Base-by-base conservation (phyloP, 768 basidiomycete genomes). In the Solioccasus polychromus region DNA sequence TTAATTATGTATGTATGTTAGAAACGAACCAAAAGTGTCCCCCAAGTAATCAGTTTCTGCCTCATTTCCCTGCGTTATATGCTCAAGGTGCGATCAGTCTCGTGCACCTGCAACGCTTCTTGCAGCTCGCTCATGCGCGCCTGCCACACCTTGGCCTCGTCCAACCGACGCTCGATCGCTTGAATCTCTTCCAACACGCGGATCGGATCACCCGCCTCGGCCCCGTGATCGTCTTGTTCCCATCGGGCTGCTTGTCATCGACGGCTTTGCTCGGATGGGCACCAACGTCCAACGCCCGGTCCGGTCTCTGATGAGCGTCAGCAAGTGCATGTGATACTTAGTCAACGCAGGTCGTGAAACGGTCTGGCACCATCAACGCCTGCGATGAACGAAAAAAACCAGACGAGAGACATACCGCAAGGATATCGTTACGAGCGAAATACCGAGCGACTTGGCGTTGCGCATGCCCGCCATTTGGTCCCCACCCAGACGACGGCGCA, bases 371-470 rank as follows among this genome's bases (percentile, higher is more conserved):
- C 10, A 10, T 1, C 32, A 34, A 19, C 23, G 19, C n/a, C n/a
- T n/a, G n/a, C n/a, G n/a, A 25, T 4, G 20, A 9, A 11, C n/a
- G 12, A 32, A 1, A 32, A 26, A 31, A 44, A 25, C 18, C 23
- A 28, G 4, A 8, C 2, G 19, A 7, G n/a, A n/a, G 19, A 63
- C 77, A 1, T 53, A 88, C 87, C 87, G 83, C 42, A 92, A 72
- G 14, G 93, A 93, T 40, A 97, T 91, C 4, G 93, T 97, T 46
- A 98, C 86, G 37, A 98, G 76, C 0, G 94, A 94, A 59, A 96
- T 92, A 1, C 86, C 92, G 11, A 90, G 71, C 25, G 82, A 76
- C 66, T 96, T 96, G 23, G 88, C 85, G 52, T 90, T n/a, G n/a
- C n/a, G n/a, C 48, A n/a, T n/a, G n/a, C 15, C 32, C 48, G 7